A percentile compares a stretch with the other conserved stretches of the same genome.
Evolutionary conservation across 2,329 filamentous ascomycete species (phyloP).

Genomic region (Onygena corvina): DNA sequence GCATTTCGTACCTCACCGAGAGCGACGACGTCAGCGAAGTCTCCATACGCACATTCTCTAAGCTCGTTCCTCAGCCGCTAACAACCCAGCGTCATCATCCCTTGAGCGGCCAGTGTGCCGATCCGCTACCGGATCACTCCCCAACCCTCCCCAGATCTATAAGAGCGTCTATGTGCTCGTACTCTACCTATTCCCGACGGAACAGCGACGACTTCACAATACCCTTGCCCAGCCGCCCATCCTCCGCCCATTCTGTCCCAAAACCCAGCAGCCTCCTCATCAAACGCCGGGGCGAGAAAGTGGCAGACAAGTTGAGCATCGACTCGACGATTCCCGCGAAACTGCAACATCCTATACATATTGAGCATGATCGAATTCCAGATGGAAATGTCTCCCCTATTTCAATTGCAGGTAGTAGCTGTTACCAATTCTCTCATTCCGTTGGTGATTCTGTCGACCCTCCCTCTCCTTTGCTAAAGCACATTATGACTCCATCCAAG

Average conservation of each 20-base stretch:
- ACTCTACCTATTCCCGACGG: not conserved
- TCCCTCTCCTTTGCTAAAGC: not conserved
- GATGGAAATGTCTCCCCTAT: not conserved
- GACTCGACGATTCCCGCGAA: slow-evolving; percentile 9
- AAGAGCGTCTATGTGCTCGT: not conserved
- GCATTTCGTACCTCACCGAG: not conserved
- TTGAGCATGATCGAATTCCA: not conserved
- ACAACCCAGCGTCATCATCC: not conserved
- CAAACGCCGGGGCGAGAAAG: slow-evolving; percentile 17
- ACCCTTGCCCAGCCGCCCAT: not conserved
- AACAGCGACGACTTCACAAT: slow-evolving; percentile 1
- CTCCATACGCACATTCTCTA: not conserved
- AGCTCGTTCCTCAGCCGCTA: not conserved
- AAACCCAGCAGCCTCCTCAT: slow-evolving; percentile 15
- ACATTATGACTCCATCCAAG: slow-evolving; percentile 6
- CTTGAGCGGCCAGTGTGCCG: not conserved
- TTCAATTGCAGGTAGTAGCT: not conserved
- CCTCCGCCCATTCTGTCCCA: not conserved
- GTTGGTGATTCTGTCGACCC: no score
- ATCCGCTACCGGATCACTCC: not conserved
- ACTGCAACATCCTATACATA: not conserved
- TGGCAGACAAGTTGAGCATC: slow-evolving; percentile 17
- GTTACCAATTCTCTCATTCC: no score
- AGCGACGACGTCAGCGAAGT: not conserved
- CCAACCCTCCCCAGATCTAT: not conserved